Percentiles rank a stretch among this genome's conserved stretches.
Conservation (phyloP, 805 yeast genomes). For the Starmerella bacillaris region DNA sequence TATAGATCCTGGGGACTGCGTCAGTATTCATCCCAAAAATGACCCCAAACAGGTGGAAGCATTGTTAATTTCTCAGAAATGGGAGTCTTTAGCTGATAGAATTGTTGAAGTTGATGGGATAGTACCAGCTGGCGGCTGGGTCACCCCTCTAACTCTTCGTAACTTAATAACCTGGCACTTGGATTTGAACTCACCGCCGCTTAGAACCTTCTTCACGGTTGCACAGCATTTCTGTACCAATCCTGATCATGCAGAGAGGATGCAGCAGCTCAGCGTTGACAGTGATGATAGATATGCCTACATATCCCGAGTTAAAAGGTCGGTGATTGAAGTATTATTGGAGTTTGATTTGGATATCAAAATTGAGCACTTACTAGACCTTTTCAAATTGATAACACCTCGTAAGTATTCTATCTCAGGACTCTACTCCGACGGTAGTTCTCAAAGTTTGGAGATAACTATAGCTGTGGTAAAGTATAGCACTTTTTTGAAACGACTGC, state of each 20-base stretch:
- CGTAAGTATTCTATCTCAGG: constrained; percentile 73
- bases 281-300: constrained; percentile 74
- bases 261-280: constrained; percentile 57
- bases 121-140: constrained; percentile 20
- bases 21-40: constrained; percentile 61
- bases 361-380: constrained; percentile 51
- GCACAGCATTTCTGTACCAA: constrained; percentile 53
- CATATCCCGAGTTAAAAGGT: constrained; percentile 83
- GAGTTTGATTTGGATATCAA: constrained; percentile 75
- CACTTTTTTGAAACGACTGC: constrained; percentile 55
- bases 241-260: constrained; percentile 59
- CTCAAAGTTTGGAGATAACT: constrained; percentile 38
- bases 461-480: constrained; percentile 74
- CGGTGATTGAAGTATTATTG: constrained; percentile 60
- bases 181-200: constrained; percentile 68
- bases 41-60: constrained; percentile 42
- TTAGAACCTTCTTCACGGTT: constrained; percentile 59
- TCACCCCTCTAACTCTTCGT: constrained; percentile 40
- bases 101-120: constrained; percentile 18
- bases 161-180: constrained; percentile 59
- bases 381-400: constrained; percentile 64
- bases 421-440: constrained; percentile 28
- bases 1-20: constrained; percentile 62
- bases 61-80: constrained; percentile 50
- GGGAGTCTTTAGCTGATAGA: constrained; percentile 55